Conservation (phyloP, 306 rosid genomes). For the Canavalia gladiata region DNA sequence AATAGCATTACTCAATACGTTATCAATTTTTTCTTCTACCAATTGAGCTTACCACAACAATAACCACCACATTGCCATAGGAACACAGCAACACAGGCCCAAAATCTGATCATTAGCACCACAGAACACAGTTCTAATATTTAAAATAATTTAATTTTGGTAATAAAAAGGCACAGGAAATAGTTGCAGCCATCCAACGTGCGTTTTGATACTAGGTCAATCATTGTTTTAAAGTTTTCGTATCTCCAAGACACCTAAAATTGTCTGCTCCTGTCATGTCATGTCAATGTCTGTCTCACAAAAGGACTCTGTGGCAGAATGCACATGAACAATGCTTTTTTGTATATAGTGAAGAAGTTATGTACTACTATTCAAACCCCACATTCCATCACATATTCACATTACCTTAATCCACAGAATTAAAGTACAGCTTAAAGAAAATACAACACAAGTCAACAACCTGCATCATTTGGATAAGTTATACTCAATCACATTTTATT, state of each 20-base stretch:
- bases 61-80: not conserved
- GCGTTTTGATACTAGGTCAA: slow-evolving; percentile 25
- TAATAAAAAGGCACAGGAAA: not conserved
- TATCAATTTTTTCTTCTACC: not conserved
- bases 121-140: not conserved
- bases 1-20: not conserved
- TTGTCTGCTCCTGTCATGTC: slow-evolving; percentile 43
- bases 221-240: slow-evolving; percentile 34
- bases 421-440: not conserved
- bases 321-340: not conserved
- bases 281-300: slow-evolving; percentile 35
- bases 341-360: not conserved
- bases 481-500: not conserved
- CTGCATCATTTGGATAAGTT: not conserved
- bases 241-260: slow-evolving; percentile 36
- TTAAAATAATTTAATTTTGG: not conserved
- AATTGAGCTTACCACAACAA: not conserved
- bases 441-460: not conserved
- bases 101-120: not conserved
- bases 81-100: not conserved
- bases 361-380: not conserved
- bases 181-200: slow-evolving; percentile 1
- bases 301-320: not conserved
- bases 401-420: not conserved
- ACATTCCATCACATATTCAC: not conserved